Percentiles rank a stretch among this genome's conserved stretches.
Conservation (phyloP, 495 filamentous ascomycete genomes). For the Hyaloscypha finlandica region DNA sequence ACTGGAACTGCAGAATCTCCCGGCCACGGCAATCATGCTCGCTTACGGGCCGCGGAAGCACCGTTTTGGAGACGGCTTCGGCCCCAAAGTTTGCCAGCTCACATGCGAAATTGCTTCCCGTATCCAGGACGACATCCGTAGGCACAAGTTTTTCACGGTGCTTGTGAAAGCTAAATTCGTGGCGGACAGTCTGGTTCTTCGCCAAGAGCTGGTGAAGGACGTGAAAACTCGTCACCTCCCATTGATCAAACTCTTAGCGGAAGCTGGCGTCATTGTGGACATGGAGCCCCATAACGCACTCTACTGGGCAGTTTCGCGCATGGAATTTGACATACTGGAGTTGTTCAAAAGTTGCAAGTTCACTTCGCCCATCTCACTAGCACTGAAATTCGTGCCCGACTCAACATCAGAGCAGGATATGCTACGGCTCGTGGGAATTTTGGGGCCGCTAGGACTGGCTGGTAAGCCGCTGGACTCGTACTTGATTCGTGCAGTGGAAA, state of each 20-base stretch:
- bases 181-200: constrained; percentile 8
- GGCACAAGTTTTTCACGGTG: constrained; percentile 20
- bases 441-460: constrained; percentile 9
- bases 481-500: constrained; percentile 15
- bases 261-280: constrained; percentile 12
- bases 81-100: background rate
- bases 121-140: constrained; percentile 4
- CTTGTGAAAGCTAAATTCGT: constrained; percentile 10
- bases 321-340: constrained; percentile 17
- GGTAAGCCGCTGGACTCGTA: background rate
- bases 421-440: constrained; percentile 10
- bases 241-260: constrained; percentile 12
- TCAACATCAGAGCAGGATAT: constrained; percentile 15
- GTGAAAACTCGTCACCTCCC: constrained; percentile 13
- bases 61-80: background rate
- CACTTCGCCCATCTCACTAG: constrained; percentile 3
- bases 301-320: constrained; percentile 11
- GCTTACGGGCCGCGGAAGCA: background rate
- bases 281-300: constrained; percentile 15
- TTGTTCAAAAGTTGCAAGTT: constrained; percentile 15
- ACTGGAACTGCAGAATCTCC: constrained; percentile 13
- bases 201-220: constrained; percentile 10
- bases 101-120: constrained; percentile 12
- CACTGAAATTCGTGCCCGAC: constrained; percentile 9
- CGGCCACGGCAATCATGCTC: constrained; percentile 15